Evolutionary conservation across 2,329 filamentous ascomycete genomes (phyloP), one percentile per base, ranked within the genome.

Genomic region (Proliferodiscus dingleyae): DNA sequence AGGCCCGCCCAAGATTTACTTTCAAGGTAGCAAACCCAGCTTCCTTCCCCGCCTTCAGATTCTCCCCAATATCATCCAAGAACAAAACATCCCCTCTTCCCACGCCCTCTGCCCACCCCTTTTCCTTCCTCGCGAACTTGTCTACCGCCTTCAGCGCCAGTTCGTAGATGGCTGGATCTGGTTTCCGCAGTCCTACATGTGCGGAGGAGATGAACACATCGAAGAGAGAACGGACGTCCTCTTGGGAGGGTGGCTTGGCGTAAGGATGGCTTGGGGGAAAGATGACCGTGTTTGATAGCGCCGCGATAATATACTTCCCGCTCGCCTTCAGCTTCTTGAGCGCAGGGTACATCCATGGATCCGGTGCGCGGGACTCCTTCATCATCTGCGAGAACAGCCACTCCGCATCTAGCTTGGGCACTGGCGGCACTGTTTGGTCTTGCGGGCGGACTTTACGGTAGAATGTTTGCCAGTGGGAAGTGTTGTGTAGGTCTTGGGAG

Each of bases 331-430:
- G 71, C 29, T 74, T 79, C 59, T 81, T 69, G 32, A 97, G 70
- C 1, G 90, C 90, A 0, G 90, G 89, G 53, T 80, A 88, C 84
- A 97, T 32, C 29, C 29, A 87, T 3, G 88, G 89, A 63, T 98
- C 91, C 1, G 86, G 81, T 1, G 70, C 67, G 5, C 80, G 73
- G 9, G 86, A 83, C 10, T 75, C 68, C 4, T 73, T 68, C 89
- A 97, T 96, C 90, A 97, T 97, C 59, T 85, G 78, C 77, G 87
- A 85, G 69, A 95, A 96, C 22, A 97, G 39, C 85, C 16, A 7
- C 29, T 32, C 29, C 13, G 16, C 29, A 60, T 95, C 83, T 38
- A 96, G 74, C 1, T 71, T 64, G 0, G 89, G 90, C 1, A 88
- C 64, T 0, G 80, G 73, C 1, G 86, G 85, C n/a, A n/a, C n/a